Evolutionary conservation across 129 eudicot genomes (phyloP).

Genomic region (Pulicaria dysenterica): DNA sequence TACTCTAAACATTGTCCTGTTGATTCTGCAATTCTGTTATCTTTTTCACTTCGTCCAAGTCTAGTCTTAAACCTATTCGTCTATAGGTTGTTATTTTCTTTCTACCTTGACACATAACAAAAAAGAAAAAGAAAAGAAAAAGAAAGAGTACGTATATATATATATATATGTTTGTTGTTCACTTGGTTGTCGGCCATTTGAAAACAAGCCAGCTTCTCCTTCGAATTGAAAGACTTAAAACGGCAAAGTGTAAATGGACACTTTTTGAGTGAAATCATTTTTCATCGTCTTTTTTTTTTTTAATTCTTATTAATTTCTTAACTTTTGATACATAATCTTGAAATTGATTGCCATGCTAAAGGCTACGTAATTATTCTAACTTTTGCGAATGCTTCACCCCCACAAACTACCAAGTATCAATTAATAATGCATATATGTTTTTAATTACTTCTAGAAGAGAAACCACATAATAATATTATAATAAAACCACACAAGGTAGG

Average conservation of each 20-base stretch:
- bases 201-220: slow-evolving; percentile 3
- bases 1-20: too few species aligned
- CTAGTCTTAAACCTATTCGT: too few species aligned
- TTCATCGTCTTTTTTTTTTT: too few species aligned
- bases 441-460: background rate
- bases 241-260: background rate
- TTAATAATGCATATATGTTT: background rate
- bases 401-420: background rate
- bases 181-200: slow-evolving; percentile 29
- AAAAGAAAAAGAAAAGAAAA: too few species aligned
- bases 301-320: too few species aligned
- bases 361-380: background rate
- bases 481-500: background rate
- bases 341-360: background rate
- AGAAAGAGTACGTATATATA: too few species aligned
- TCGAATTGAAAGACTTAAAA: slow-evolving; percentile 18
- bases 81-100: too few species aligned
- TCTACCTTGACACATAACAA: too few species aligned
- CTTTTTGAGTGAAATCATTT: background rate
- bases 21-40: too few species aligned
- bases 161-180: too few species aligned
- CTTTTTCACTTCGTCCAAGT: too few species aligned
- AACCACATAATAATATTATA: too few species aligned
- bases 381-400: background rate
- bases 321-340: background rate